These are phyloP conservation scores for Xylariaceae sp. DNA, from an alignment of 2,329 filamentous ascomycete genomes.

Conservation along the genomic window DNA sequence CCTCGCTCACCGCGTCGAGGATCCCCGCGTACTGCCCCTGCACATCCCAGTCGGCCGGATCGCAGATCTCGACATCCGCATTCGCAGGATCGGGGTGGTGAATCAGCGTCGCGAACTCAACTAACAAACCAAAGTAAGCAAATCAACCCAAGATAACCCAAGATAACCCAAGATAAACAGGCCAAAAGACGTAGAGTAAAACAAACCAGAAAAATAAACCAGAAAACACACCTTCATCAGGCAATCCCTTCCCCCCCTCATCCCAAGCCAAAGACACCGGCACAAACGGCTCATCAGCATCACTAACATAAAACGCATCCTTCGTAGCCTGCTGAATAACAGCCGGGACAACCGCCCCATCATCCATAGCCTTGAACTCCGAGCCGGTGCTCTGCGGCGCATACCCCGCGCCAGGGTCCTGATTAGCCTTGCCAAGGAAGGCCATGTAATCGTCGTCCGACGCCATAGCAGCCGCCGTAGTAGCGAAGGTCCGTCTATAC, in stretches of 20 bases:
- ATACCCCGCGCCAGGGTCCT: constrained; percentile 63
- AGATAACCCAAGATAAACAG: neutral
- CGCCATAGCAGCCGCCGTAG: constrained; percentile 44
- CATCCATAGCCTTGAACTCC: constrained; percentile 51
- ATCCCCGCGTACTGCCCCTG: constrained; percentile 65
- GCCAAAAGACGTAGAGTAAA: too few relatives aligned
- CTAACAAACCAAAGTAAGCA: neutral
- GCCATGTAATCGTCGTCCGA: constrained; percentile 78
- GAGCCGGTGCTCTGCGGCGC: constrained; percentile 30
- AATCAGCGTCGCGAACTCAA: constrained; percentile 65
- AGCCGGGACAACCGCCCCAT: constrained; percentile 57
- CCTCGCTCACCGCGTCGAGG: constrained; percentile 64
- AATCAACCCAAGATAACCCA: neutral
- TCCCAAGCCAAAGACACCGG: constrained; percentile 65
- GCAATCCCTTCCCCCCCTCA: constrained; percentile 48
- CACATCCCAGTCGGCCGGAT: constrained; percentile 68
- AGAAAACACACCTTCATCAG: constrained; percentile 58
- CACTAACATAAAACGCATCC: constrained; percentile 68
- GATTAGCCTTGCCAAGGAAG: constrained; percentile 84
- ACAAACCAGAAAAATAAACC: too few relatives aligned
- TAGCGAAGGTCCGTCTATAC: neutral
- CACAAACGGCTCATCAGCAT: constrained; percentile 82
- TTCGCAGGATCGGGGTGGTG: constrained; percentile 50
- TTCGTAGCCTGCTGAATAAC: constrained; percentile 48
- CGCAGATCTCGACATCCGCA: constrained; percentile 60